Conservation (phyloP, 2,329 filamentous ascomycete species). For the Fusarium protoensiforme region DNA sequence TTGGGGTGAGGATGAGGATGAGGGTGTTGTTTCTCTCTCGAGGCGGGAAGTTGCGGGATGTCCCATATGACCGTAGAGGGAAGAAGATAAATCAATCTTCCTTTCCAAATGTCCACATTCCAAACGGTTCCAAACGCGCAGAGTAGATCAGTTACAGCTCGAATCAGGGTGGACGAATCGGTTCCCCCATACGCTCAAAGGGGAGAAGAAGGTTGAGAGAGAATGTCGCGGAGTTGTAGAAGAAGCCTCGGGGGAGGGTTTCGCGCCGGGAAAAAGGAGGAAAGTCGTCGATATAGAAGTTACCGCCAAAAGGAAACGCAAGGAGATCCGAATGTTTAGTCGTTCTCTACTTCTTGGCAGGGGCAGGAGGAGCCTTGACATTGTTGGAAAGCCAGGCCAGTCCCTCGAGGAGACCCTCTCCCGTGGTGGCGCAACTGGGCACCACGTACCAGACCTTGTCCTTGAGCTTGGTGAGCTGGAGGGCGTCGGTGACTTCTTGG, state of each 20-base stretch:
- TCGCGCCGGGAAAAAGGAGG: background rate
- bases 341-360: conserved; percentile 63
- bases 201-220: background rate
- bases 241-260: background rate
- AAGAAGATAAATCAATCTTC: background rate
- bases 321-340: background rate
- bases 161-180: background rate
- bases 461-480: conserved; percentile 81
- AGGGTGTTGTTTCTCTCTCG: background rate
- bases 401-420: conserved; percentile 84
- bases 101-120: background rate
- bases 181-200: background rate
- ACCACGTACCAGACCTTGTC: conserved; percentile 89
- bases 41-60: background rate
- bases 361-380: conserved; percentile 73
- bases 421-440: conserved; percentile 83
- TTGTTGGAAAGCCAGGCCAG: conserved; percentile 87
- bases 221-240: background rate
- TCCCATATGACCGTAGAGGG: background rate
- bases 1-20: background rate
- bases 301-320: background rate
- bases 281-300: background rate
- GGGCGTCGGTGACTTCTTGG: conserved; percentile 80
- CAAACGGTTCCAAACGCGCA: background rate
- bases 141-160: background rate